These are phyloP conservation scores for Beauveria sp. DNA, from an alignment of 2,329 filamentous ascomycete genomes.

Conservation along the genomic window DNA sequence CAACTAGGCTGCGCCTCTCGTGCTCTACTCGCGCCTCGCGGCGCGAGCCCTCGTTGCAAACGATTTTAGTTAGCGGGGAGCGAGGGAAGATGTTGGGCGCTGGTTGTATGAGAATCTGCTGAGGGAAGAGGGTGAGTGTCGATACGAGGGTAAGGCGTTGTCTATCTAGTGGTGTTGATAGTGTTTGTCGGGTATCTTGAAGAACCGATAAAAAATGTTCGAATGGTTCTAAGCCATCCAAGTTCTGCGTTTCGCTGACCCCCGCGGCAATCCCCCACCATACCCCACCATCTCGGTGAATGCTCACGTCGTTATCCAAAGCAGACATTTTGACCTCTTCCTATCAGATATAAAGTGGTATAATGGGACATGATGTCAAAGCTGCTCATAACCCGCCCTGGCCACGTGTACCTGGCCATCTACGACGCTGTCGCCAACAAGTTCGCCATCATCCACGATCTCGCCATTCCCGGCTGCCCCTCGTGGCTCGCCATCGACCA, in stretches of 20 bases:
- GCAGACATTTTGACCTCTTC: neutral
- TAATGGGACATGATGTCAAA: slow-evolving; percentile 13
- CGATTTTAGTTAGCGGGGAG: too few species aligned
- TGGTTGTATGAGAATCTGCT: slow-evolving; percentile 34
- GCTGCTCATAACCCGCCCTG: slow-evolving; percentile 34
- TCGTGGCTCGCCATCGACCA: slow-evolving; percentile 40
- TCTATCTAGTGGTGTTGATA: slow-evolving; percentile 22
- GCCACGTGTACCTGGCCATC: slow-evolving; percentile 32
- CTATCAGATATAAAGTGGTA: neutral
- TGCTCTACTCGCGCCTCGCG: too few species aligned
- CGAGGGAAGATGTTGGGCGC: slow-evolving; percentile 31
- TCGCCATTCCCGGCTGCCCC: slow-evolving; percentile 27
- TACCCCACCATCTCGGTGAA: neutral
- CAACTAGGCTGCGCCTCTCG: too few species aligned
- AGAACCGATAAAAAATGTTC: slow-evolving; percentile 11
- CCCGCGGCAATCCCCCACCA: neutral
- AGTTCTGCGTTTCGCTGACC: too few species aligned
- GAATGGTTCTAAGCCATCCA: neutral
- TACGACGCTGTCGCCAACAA: slow-evolving; percentile 28
- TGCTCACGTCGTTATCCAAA: neutral
- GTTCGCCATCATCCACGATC: slow-evolving; percentile 30
- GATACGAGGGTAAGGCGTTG: slow-evolving; percentile 23
- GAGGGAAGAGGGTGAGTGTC: slow-evolving; percentile 7
- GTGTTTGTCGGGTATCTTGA: neutral
- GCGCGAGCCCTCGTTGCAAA: too few species aligned